Percentiles rank a stretch among this genome's conserved stretches.
These are phyloP conservation scores for Gyromitra esculenta DNA, from an alignment of 2,329 filamentous ascomycete species.

Conservation along the genomic window DNA sequence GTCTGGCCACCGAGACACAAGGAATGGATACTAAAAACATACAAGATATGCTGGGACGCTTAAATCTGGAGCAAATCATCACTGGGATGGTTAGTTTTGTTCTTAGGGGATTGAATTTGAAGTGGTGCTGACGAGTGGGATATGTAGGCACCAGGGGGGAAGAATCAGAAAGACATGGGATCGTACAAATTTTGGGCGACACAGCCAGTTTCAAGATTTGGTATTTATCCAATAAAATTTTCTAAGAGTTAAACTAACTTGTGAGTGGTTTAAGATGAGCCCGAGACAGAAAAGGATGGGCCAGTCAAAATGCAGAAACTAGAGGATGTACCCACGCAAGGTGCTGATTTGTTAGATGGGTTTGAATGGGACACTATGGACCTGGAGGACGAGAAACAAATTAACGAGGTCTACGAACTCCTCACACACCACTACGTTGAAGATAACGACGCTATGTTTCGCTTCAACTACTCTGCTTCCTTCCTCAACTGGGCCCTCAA, in stretches of 20 bases:
- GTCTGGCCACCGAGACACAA: slow-evolving; percentile 78
- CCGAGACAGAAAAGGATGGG: slow-evolving; percentile 68
- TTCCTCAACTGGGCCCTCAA: slow-evolving; percentile 96
- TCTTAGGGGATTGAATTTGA: not conserved
- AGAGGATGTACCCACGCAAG: slow-evolving; percentile 80
- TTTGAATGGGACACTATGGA: slow-evolving; percentile 97
- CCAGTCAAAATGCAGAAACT: slow-evolving; percentile 83
- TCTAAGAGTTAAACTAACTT: slow-evolving; percentile 5
- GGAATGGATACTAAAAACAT: slow-evolving; percentile 72
- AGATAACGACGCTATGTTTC: slow-evolving; percentile 95
- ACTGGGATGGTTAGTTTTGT: slow-evolving; percentile 62
- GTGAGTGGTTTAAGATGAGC: slow-evolving; percentile 46
- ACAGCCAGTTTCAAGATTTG: slow-evolving; percentile 90
- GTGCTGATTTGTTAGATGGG: slow-evolving; percentile 77
- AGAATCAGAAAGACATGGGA: slow-evolving; percentile 95
- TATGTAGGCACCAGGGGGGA: slow-evolving; percentile 73
- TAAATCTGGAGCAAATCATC: slow-evolving; percentile 64
- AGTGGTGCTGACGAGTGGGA: slow-evolving; percentile 48
- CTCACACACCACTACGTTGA: slow-evolving; percentile 96
- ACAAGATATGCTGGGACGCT: slow-evolving; percentile 64
- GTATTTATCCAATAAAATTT: slow-evolving; percentile 57
- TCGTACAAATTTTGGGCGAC: slow-evolving; percentile 99
- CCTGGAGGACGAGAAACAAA: slow-evolving; percentile 76
- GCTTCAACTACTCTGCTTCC: slow-evolving; percentile 91
- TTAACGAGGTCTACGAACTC: slow-evolving; percentile 91